These are phyloP conservation scores for Ascochyta viciae-villosae DNA, from an alignment of 2,329 filamentous ascomycete genomes.

Conservation along the genomic window DNA sequence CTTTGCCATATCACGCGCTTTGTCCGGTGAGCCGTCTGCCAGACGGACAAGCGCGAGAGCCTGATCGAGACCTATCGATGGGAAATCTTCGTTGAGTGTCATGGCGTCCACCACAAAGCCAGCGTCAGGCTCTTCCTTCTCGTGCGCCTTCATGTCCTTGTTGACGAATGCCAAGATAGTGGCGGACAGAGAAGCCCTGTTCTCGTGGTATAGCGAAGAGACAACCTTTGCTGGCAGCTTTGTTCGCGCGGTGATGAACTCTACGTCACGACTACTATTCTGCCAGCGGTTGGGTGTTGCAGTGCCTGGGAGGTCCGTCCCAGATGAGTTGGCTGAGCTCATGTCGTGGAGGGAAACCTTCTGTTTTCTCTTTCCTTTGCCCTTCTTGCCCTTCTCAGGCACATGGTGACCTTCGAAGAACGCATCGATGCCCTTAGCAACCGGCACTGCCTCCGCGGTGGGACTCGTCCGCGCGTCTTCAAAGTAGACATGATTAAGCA, in stretches of 20 bases:
- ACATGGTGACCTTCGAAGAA: slow-evolving; percentile 69
- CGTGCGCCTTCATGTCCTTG: slow-evolving; percentile 53
- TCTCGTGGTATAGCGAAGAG: slow-evolving; percentile 65
- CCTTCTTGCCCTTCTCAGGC: slow-evolving; percentile 49
- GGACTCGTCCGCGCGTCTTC: slow-evolving; percentile 67
- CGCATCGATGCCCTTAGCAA: slow-evolving; percentile 78
- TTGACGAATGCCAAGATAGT: slow-evolving; percentile 64
- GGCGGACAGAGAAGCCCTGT: slow-evolving; percentile 61
- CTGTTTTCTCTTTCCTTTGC: slow-evolving; percentile 53
- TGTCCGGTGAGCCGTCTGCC: slow-evolving; percentile 63
- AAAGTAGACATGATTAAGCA: slow-evolving; percentile 81
- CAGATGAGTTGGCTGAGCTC: slow-evolving; percentile 33
- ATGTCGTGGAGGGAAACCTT: slow-evolving; percentile 30
- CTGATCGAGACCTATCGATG: slow-evolving; percentile 56
- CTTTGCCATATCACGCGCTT: slow-evolving; percentile 66
- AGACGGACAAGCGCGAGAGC: slow-evolving; percentile 63
- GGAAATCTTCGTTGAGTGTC: slow-evolving; percentile 63
- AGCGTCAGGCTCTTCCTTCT: slow-evolving; percentile 49
- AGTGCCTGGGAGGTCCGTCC: slow-evolving; percentile 22
- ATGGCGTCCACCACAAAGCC: slow-evolving; percentile 58
- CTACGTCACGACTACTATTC: slow-evolving; percentile 62
- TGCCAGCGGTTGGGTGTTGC: slow-evolving; percentile 64
- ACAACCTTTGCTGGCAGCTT: slow-evolving; percentile 57
- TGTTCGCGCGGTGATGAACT: slow-evolving; percentile 64
- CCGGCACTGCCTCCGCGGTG: slow-evolving; percentile 45